Base-by-base conservation (phyloP, 345 rosid species). In the Eucalyptus pauciflora region DNA sequence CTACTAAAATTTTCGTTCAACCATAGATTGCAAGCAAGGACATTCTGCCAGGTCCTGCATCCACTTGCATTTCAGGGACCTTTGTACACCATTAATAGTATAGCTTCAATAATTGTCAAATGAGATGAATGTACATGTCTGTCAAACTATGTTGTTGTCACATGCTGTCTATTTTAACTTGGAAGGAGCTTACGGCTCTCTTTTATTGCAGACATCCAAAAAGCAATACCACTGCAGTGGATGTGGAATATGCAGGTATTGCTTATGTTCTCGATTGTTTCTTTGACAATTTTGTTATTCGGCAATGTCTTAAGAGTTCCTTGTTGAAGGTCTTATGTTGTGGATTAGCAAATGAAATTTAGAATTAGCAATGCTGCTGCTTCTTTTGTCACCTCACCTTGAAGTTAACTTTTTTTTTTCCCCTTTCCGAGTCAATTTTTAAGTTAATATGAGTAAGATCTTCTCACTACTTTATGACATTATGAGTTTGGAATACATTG, bases 241-340 rank as follows among this genome's bases (percentile, higher is more conserved):
- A 31, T 95, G 97, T 87, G 95, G 97, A 88, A 94, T 95, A 86
- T 95, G 96, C 93, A 92, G 97, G 97, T 93, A 89, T 31, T 18
- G 50, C 37, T 25, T 52, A 52, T 46, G 52, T 50, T 37, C 20
- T 88, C 49, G 2, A 41, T 50, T 9, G 46, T 46, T 64, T 69
- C 51, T 27, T 48, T 25, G 9, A 24, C 58, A 24, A 24, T 87
- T 48, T 87, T 31, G 64, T 51, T 37, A 13, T 86, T 29, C 37
- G 16, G 87, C 11, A 25, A 86, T 50, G 87, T 33, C 33, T 46
- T 86, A 54, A 17, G 43, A 45, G 87, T 86, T 46, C 13, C 52
- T 50, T 48, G 54, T 86, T 6, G 11, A 86, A 86, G 25, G 54
- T 20, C 24, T 50, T 31, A 50, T 17, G 24, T 50, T 33, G 11